Conservation (phyloP, 495 filamentous ascomycete species). For the Articulospora tetracladia region DNA sequence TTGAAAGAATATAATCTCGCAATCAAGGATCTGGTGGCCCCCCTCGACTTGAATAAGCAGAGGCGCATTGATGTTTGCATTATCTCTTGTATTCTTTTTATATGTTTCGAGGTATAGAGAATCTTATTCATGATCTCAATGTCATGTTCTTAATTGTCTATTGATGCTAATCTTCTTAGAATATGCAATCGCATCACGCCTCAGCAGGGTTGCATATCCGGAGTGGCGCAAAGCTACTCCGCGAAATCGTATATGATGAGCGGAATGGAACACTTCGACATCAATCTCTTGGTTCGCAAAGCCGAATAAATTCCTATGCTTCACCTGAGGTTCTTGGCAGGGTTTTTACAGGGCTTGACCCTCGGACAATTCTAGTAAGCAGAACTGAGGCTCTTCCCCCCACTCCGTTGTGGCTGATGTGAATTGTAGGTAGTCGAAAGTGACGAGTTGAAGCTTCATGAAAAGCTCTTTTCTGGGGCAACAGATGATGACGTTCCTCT, state of each 20-base stretch:
- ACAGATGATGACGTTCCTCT: background rate
- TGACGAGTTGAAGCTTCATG: background rate
- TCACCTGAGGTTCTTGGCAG: background rate
- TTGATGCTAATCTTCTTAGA: background rate
- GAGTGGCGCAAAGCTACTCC: slow-evolving; percentile 34
- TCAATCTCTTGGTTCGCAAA: background rate
- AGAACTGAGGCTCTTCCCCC: too few species aligned
- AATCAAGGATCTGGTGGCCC: background rate
- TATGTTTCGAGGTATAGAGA: slow-evolving; percentile 25
- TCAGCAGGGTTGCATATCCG: slow-evolving; percentile 41
- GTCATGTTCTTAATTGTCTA: slow-evolving; percentile 26
- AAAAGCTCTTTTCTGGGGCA: background rate
- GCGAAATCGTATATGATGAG: background rate
- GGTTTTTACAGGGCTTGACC: background rate
- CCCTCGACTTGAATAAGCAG: background rate
- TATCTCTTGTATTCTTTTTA: slow-evolving; percentile 10
- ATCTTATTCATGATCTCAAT: slow-evolving; percentile 25
- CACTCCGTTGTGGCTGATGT: too few species aligned
- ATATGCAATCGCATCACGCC: slow-evolving; percentile 23
- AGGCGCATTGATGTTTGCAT: slow-evolving; percentile 5
- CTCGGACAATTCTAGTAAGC: too few species aligned
- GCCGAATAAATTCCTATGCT: background rate
- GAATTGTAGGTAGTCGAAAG: background rate
- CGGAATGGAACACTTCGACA: background rate
- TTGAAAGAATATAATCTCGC: slow-evolving; percentile 13